Conservation (phyloP, 352 stramenopile genomes). For the Globisporangium paddicum region DNA sequence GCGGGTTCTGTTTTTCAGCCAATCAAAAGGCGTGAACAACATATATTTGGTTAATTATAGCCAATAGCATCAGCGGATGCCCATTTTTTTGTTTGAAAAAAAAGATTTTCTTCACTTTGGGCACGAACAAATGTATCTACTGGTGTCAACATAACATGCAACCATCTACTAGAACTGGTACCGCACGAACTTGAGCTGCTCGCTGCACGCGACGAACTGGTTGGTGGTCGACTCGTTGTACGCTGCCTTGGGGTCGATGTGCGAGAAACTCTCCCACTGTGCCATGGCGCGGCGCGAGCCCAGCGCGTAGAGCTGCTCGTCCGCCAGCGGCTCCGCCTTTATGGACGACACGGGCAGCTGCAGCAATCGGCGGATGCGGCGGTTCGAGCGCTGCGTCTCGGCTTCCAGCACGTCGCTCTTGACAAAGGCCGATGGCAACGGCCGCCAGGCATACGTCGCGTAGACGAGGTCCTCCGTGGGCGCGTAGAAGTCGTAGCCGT, state of each 20-base stretch:
- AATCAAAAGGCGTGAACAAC: neutral
- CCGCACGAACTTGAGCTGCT: conserved; percentile 52
- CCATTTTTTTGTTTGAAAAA: neutral
- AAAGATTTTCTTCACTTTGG: conserved; percentile 5
- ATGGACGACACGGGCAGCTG: conserved; percentile 37
- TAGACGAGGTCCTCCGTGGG: conserved; percentile 61
- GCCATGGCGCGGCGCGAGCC: conserved; percentile 43
- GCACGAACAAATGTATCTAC: neutral
- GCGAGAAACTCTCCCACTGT: conserved; percentile 61
- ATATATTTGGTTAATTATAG: neutral
- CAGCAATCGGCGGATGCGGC: conserved; percentile 64
- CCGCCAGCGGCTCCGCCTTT: conserved; percentile 22
- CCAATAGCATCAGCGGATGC: conserved; percentile 3
- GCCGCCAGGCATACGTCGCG: conserved; percentile 50
- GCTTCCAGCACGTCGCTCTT: conserved; percentile 17
- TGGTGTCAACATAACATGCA: neutral
- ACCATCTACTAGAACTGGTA: conserved; percentile 23
- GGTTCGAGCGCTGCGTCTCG: conserved; percentile 25
- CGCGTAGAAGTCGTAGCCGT: conserved; percentile 84
- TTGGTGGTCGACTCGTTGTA: conserved; percentile 86
- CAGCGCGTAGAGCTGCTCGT: conserved; percentile 38
- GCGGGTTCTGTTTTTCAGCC: neutral
- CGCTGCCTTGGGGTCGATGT: conserved; percentile 42
- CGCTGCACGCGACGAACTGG: conserved; percentile 69
- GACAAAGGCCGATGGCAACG: conserved; percentile 14